phyloP scores from a whole-genome alignment of 805 yeast genomes.

The Saccharomycopsis schoenii region DNA sequence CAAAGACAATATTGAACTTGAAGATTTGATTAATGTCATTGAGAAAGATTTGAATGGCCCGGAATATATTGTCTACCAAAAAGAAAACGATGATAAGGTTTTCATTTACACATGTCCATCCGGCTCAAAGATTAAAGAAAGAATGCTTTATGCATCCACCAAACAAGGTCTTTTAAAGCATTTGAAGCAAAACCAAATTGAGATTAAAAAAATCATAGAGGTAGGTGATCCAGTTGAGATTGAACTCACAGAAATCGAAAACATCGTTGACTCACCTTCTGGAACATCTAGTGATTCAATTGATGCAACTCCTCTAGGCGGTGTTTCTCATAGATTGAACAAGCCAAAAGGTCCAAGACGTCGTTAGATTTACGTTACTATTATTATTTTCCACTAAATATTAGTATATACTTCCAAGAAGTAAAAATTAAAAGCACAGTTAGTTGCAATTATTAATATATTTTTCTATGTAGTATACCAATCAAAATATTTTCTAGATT shows the following conservation, averaged over 20 bases:
- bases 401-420: neutral
- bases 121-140: constrained; percentile 76
- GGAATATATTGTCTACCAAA: constrained; percentile 49
- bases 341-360: constrained; percentile 19
- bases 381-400: neutral
- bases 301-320: constrained; percentile 28
- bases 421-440: neutral
- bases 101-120: constrained; percentile 88
- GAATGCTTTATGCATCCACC: constrained; percentile 88
- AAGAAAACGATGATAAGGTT: constrained; percentile 30
- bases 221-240: constrained; percentile 67
- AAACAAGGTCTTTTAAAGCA: constrained; percentile 49
- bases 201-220: constrained; percentile 44
- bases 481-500: too few relatives aligned
- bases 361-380: constrained; percentile 4
- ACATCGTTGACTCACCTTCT: constrained; percentile 61
- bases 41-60: constrained; percentile 30
- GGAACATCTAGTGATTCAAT: constrained; percentile 22
- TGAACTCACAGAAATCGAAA: constrained; percentile 45
- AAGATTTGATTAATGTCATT: constrained; percentile 28
- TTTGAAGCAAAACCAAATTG: constrained; percentile 31
- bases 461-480: too few relatives aligned
- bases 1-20: constrained; percentile 21
- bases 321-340: constrained; percentile 7
- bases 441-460: too few relatives aligned